Conservation (phyloP, 1,284 basidiomycete genomes). For the Cryptococcus sp. region DNA sequence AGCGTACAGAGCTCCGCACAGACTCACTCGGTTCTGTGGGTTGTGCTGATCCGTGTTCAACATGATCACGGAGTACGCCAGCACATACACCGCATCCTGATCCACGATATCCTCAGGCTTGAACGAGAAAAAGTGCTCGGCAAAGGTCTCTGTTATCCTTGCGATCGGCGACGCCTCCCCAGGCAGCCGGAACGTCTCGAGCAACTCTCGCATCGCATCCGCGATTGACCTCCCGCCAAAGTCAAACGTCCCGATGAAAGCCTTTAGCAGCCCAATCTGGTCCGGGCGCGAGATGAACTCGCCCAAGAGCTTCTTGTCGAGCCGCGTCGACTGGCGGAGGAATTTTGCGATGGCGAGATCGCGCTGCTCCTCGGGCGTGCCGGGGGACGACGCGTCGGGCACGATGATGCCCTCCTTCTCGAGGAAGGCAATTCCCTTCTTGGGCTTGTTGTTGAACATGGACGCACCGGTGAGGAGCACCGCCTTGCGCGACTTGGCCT, state of each 20-base stretch:
- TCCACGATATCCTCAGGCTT: conserved; percentile 82
- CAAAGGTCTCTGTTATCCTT: conserved; percentile 93
- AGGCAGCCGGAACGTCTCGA: conserved; percentile 91
- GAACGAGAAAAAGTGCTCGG: conserved; percentile 82
- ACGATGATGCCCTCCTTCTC: conserved; percentile 80
- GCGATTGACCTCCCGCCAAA: conserved; percentile 91
- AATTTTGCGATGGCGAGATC: conserved; percentile 64
- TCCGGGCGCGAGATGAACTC: conserved; percentile 91
- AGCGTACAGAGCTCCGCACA: too few species aligned
- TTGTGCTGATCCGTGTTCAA: conserved; percentile 97
- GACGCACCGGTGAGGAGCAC: conserved; percentile 78
- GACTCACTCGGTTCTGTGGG: conserved; percentile 80
- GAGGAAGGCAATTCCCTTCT: conserved; percentile 82
- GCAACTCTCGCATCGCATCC: conserved; percentile 89
- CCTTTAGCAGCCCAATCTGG: conserved; percentile 76
- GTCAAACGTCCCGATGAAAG: conserved; percentile 85
- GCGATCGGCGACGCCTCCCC: conserved; percentile 94
- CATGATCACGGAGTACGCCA: conserved; percentile 96
- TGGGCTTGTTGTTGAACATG: conserved; percentile 94
- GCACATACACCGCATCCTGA: conserved; percentile 90
- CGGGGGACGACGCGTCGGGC: conserved; percentile 30
- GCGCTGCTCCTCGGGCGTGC: conserved; percentile 35
- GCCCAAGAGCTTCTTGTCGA: conserved; percentile 92
- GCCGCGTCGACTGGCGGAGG: conserved; percentile 74
- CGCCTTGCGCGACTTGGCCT: conserved; percentile 80